Evolutionary conservation across 2,329 filamentous ascomycete genomes (phyloP), one percentile per base, ranked within the genome.

Genomic region (Cylindrodendrum hubeiense): DNA sequence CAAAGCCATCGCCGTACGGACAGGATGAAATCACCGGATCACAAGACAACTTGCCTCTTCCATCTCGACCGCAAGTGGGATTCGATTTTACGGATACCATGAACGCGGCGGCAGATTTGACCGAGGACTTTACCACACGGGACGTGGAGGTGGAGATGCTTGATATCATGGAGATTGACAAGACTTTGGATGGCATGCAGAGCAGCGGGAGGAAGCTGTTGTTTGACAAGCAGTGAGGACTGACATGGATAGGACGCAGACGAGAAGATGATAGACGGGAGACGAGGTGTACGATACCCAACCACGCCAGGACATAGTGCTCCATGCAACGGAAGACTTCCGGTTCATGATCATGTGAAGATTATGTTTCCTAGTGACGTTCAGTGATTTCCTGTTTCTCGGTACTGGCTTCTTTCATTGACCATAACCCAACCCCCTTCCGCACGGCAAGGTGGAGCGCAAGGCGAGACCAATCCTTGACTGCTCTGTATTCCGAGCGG

Each of bases 401-500:
- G 67, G 59, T 65, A 67, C 56, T 22, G 28, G 47, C n/a, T 33
- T 21, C n/a, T 12, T 47, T 21, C 17, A 5, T 50, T 15, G 24
- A 50, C 28, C n/a, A 50, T 7, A 43, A 9, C 54, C 28, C 22
- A 21, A 53, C 34, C 33, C 30, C 21, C 59, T 75, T 87, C 87
- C 89, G 89, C 89, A 89, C 87, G 88, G 88, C 88, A 85, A 88
- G 89, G 89, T 91, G 89, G 89, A 91, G 89, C 88, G 87, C 89
- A 91, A 91, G 89, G 89, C 87, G 88, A 91, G 89, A 89, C 78
- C 83, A 82, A 88, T 91, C 89, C 89, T 91, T 91, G 89, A 85
- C 82, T 84, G 86, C 88, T 90, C 87, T 91, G 89, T 91, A 91
- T 91, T 91, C 89, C 87, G 89, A 90, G 89, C 89, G 89, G 88